phyloP scores from a whole-genome alignment of 176 grass and related monocot genomes.

The Olyra latifolia region DNA sequence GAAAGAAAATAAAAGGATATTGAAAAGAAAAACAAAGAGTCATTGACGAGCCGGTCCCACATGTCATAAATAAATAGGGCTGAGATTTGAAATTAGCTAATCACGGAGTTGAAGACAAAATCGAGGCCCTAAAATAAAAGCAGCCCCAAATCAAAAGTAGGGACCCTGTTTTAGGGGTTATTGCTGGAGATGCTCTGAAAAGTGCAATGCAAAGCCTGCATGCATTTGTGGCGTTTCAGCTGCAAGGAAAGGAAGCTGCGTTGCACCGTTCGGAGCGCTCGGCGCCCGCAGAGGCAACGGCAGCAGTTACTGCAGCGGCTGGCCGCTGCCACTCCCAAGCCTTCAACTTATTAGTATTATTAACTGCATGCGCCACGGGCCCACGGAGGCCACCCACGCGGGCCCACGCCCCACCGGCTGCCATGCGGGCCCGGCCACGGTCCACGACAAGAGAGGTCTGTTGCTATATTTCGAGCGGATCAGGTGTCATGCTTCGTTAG shows the following conservation, averaged over 20 bases:
- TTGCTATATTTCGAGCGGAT: not conserved
- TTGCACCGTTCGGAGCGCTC: not conserved
- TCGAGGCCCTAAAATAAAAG: too few relatives aligned
- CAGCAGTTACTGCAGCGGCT: not conserved
- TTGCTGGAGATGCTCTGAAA: too few relatives aligned
- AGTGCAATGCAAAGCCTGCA: not conserved
- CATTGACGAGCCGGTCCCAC: too few relatives aligned
- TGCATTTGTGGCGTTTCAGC: not conserved
- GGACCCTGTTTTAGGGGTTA: too few relatives aligned
- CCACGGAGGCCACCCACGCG: not conserved
- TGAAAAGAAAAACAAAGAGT: too few relatives aligned
- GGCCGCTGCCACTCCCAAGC: not conserved
- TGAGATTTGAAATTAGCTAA: too few relatives aligned
- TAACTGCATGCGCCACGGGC: not conserved
- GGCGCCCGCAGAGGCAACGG: not conserved
- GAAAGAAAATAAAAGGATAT: too few relatives aligned
- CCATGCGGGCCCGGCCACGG: not conserved
- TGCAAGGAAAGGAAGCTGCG: slow-evolving; percentile 9
- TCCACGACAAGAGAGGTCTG: not conserved
- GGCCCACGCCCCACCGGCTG: not conserved
- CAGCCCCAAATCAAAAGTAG: too few relatives aligned
- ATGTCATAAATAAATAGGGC: too few relatives aligned
- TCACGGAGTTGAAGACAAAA: too few relatives aligned
- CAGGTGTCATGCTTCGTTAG: not conserved
- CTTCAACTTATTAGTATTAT: too few relatives aligned